Percentiles rank a stretch among this genome's conserved stretches.
phyloP scores from a whole-genome alignment of 2,329 filamentous ascomycete species.

The Pestalotiopsis sp. region DNA sequence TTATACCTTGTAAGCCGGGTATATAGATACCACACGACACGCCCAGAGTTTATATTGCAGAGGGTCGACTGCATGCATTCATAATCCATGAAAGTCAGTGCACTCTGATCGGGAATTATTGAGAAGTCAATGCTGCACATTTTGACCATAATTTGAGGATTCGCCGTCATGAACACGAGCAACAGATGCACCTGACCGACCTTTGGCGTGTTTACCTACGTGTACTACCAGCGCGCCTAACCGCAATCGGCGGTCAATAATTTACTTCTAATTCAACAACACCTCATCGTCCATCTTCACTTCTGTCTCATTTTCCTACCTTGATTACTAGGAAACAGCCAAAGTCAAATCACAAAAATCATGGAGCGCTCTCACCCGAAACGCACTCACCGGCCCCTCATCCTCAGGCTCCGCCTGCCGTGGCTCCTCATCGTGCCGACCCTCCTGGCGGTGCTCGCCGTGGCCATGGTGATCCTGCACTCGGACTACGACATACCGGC shows the following conservation, averaged over 20 bases:
- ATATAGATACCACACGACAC: too few relatives aligned
- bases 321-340: neutral
- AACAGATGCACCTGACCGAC: neutral
- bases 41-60: neutral
- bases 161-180: neutral
- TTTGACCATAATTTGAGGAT: neutral
- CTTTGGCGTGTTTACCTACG: neutral
- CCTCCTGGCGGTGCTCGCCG: constrained; percentile 46
- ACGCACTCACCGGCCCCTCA: constrained; percentile 40
- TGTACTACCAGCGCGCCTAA: neutral
- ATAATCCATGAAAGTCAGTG: neutral
- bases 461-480: constrained; percentile 44
- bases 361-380: constrained; percentile 4
- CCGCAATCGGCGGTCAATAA: neutral
- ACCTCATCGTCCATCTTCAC: neutral
- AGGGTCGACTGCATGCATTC: neutral
- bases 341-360: neutral
- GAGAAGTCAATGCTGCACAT: neutral
- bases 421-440: constrained; percentile 55
- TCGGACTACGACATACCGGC: constrained; percentile 54
- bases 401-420: constrained; percentile 55
- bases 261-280: neutral
- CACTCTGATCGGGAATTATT: neutral
- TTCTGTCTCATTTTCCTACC: neutral
- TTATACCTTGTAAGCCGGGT: too few relatives aligned